Evolutionary conservation across 2,329 filamentous ascomycete species (phyloP).

Genomic region (Diplocarpon mali): DNA sequence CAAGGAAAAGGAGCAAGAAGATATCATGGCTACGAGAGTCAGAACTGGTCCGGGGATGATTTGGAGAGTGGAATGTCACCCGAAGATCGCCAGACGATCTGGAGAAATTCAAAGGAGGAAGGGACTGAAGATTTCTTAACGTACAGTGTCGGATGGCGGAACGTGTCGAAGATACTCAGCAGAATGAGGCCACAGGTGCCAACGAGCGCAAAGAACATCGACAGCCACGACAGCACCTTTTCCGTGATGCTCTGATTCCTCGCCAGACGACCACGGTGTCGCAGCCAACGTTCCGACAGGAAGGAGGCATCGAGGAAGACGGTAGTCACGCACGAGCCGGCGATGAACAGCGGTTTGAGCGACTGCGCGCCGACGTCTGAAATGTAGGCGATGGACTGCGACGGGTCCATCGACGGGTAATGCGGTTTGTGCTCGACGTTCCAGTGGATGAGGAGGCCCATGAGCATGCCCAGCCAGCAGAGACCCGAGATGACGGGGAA

Average conservation of each 20-base stretch:
- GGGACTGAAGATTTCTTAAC: no score
- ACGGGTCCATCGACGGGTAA: constrained; percentile 48
- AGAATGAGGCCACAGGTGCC: constrained; percentile 75
- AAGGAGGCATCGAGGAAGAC: constrained; percentile 76
- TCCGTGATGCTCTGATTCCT: constrained; percentile 56
- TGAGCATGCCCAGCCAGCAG: constrained; percentile 29
- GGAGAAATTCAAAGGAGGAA: no score
- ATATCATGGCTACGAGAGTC: constrained; percentile 32
- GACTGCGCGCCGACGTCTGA: constrained; percentile 50
- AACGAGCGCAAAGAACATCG: constrained; percentile 57
- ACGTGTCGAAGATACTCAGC: constrained; percentile 76
- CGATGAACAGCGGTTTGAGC: constrained; percentile 70
- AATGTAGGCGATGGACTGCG: constrained; percentile 59
- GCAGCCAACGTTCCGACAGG: constrained; percentile 70
- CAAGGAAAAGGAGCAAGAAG: constrained; percentile 76
- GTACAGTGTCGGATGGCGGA: constrained; percentile 56
- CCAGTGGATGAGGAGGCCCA: constrained; percentile 39
- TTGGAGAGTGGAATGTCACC: no score
- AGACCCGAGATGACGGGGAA: constrained; percentile 58
- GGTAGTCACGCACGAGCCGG: constrained; percentile 59
- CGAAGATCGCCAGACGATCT: no score
- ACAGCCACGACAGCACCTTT: constrained; percentile 49
- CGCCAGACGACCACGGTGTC: constrained; percentile 68
- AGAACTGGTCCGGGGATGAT: no score
- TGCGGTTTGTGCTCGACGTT: constrained; percentile 39